Percentiles rank a stretch among this genome's conserved stretches.
phyloP scores from a whole-genome alignment of 148 eudicot genomes.

The Nyssa sinensis region DNA sequence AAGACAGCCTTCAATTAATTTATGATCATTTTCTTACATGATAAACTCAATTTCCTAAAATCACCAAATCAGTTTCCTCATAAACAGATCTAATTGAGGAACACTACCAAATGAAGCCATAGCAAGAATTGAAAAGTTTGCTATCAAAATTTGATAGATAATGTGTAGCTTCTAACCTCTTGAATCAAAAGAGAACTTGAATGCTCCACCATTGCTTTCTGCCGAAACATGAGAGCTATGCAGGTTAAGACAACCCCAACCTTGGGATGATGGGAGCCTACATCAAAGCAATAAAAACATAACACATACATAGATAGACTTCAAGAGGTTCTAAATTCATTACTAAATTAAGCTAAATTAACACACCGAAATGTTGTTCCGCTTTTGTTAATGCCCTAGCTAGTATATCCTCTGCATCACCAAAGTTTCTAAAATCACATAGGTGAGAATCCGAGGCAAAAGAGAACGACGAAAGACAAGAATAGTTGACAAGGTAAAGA shows the following conservation, averaged over 20 bases:
- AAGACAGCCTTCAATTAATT: background rate
- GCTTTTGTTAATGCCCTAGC: slow-evolving; percentile 66
- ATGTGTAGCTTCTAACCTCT: slow-evolving; percentile 55
- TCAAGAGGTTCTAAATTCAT: background rate
- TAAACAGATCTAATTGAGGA: background rate
- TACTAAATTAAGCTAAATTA: slow-evolving; percentile 3
- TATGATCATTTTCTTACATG: background rate
- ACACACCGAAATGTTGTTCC: slow-evolving; percentile 67
- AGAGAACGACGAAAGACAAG: background rate
- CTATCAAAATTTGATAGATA: background rate
- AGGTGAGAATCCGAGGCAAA: slow-evolving; percentile 12
- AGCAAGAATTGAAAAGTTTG: background rate
- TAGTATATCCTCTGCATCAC: slow-evolving; percentile 69
- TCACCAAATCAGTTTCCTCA: background rate
- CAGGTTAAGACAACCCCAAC: slow-evolving; percentile 84
- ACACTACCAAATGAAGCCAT: slow-evolving; percentile 8
- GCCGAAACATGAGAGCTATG: slow-evolving; percentile 91
- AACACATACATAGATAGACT: background rate
- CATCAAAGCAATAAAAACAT: slow-evolving; percentile 22
- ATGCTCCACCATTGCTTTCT: slow-evolving; percentile 64
- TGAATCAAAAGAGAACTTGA: slow-evolving; percentile 89
- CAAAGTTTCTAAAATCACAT: slow-evolving; percentile 53
- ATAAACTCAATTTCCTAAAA: background rate
- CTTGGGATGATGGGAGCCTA: slow-evolving; percentile 85
- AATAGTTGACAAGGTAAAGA: background rate